Base-by-base conservation (phyloP, 345 rosid genomes). In the Eucalyptus marginata region DNA sequence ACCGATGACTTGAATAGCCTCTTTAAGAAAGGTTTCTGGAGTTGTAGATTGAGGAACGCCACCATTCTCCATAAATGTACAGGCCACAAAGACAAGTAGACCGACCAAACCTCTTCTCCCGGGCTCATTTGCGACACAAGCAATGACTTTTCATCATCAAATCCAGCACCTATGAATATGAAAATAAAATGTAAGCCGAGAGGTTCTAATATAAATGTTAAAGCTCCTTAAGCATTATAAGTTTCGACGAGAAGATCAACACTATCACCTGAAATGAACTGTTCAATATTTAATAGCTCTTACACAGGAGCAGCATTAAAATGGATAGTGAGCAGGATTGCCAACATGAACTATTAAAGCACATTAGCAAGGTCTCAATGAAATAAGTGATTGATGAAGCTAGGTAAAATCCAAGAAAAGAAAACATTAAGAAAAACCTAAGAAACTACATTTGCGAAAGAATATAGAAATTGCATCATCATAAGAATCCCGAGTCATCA, bases 1-100 rank as follows among this genome's bases (percentile, higher is more conserved):
- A 89, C 99, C 94, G 89, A 97, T 97, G 90, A 97, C 98, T 92
- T 97, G 99, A 90, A 97, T 95, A 88, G 99, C 99, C 90, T 97
- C 98, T 91, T 96, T 96, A 89, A 97, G 99, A 88, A 97, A 98
- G 86, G 93, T 94, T 90, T 97, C 99, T 3, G 99, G 97, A 71
- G 97, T 96, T 91, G 96, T 97, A 79, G 99, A 95, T 86, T 95
- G 95, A 89, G 99, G 99, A 88, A 96, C 97, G 86, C 99, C 99
- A 2, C 99, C 98, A 90, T 96, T 97, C 93, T 96, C 99, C 99
- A 96, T 97, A 31, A 94, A 94, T 17, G 99, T 96, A n/a, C 99
- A 97, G 86, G 97, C 99, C 93, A 96, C 97, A 91, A 97, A 96
- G 90, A 96, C 99, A n/a, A 68, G 97, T 93, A 89, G 99, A 97